Conservation (phyloP, 2,329 filamentous ascomycete genomes). For the Neodidymelliopsis sp. region DNA sequence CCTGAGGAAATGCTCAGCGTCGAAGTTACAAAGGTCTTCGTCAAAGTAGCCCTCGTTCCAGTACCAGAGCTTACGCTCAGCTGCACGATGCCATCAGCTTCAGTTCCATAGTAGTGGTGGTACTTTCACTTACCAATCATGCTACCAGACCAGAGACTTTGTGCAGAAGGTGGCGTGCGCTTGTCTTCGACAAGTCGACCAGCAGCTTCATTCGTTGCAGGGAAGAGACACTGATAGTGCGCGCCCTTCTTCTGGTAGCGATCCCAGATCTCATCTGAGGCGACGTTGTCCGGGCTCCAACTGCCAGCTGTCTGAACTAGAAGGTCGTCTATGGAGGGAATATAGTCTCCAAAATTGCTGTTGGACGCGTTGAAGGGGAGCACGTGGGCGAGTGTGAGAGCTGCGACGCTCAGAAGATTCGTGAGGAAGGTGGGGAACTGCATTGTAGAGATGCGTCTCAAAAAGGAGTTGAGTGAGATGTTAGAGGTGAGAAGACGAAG, state of each 20-base stretch:
- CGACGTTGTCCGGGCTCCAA: conserved; percentile 6
- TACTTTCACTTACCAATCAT: conserved; percentile 1
- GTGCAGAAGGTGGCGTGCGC: conserved; percentile 8
- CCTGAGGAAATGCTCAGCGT: conserved; percentile 3
- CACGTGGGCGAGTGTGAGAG: background rate
- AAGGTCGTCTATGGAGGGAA: too few species aligned
- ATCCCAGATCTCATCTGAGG: conserved; percentile 20
- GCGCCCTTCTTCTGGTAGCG: conserved; percentile 11
- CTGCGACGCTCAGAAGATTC: background rate
- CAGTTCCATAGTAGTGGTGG: background rate
- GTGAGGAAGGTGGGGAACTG: background rate
- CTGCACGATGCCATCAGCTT: background rate
- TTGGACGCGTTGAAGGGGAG: background rate
- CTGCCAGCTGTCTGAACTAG: conserved; percentile 1
- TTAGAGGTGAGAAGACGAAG: background rate
- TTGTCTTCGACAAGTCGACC: conserved; percentile 8
- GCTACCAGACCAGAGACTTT: conserved; percentile 6
- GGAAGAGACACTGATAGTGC: conserved; percentile 13
- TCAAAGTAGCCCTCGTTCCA: conserved; percentile 18
- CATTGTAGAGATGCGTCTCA: background rate
- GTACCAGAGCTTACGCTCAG: conserved; percentile 18
- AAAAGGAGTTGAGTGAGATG: too few species aligned
- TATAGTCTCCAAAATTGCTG: background rate
- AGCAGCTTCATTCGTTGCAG: conserved; percentile 12
- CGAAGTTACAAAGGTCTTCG: conserved; percentile 7